Evolutionary conservation across 345 rosid genomes (phyloP).

Genomic region (Euphorbia tirucalli): DNA sequence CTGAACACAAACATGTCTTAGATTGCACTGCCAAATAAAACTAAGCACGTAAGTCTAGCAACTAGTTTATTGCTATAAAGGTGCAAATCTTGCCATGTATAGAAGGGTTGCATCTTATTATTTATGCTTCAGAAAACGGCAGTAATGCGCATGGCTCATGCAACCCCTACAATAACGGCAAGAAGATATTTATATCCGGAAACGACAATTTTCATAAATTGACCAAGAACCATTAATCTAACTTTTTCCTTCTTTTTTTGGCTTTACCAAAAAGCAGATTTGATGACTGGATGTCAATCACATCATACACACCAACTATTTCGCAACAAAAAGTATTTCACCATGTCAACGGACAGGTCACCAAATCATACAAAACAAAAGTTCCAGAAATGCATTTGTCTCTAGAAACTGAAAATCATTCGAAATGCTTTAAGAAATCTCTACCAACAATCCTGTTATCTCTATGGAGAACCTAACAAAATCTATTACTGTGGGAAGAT

Average conservation of each 20-base stretch:
- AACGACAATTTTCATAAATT: background rate
- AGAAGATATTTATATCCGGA: background rate
- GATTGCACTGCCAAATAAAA: background rate
- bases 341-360: too few species aligned
- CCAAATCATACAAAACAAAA: too few species aligned
- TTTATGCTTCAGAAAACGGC: background rate
- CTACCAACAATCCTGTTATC: too few species aligned
- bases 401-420: too few species aligned
- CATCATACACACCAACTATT: background rate
- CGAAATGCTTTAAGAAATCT: too few species aligned
- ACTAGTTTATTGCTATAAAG: background rate
- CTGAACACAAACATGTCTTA: too few species aligned
- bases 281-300: background rate
- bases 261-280: background rate
- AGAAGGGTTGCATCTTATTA: background rate
- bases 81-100: background rate
- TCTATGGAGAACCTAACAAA: too few species aligned
- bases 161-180: background rate
- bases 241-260: background rate
- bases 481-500: too few species aligned
- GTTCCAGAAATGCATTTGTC: too few species aligned
- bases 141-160: conserved; percentile 19
- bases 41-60: background rate
- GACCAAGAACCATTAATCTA: background rate
- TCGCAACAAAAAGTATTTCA: too few species aligned